Evolutionary conservation across 225 moss, liverwort and hornwort species (phyloP).

Genomic region (Marchantia polymorpha): DNA sequence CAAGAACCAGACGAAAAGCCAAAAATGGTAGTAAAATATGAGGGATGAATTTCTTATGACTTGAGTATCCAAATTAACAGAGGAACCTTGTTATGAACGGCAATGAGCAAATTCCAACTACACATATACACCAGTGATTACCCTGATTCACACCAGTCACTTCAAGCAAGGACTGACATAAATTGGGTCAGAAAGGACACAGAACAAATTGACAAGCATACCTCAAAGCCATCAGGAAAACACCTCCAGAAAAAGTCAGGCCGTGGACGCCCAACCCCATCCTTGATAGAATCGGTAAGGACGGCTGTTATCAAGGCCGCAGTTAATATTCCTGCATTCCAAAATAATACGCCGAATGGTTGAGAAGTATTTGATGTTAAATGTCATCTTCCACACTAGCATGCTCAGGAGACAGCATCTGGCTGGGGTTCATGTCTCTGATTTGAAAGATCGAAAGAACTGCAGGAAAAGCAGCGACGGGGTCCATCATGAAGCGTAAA

Average conservation of each 20-base stretch:
- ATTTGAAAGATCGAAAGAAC: not conserved
- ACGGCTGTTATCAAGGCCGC: constrained; percentile 72
- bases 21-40: too few species aligned
- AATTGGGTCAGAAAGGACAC: too few species aligned
- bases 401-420: not conserved
- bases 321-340: constrained; percentile 59
- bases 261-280: constrained; percentile 71
- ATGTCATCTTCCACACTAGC: not conserved
- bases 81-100: too few species aligned
- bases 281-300: constrained; percentile 77
- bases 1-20: too few species aligned
- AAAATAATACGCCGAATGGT: not conserved
- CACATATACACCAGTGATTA: too few species aligned
- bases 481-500: not conserved
- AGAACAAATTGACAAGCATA: not conserved
- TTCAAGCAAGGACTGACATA: too few species aligned
- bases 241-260: constrained; percentile 74
- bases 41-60: too few species aligned
- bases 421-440: not conserved
- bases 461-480: not conserved
- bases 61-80: too few species aligned
- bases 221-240: constrained; percentile 59
- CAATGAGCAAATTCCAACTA: too few species aligned
- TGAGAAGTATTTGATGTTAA: not conserved
- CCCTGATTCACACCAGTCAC: too few species aligned